Percentiles rank a stretch among this genome's conserved stretches.
These are phyloP conservation scores for Asterophora parasitica DNA, from an alignment of 768 basidiomycete genomes.

Conservation along the genomic window DNA sequence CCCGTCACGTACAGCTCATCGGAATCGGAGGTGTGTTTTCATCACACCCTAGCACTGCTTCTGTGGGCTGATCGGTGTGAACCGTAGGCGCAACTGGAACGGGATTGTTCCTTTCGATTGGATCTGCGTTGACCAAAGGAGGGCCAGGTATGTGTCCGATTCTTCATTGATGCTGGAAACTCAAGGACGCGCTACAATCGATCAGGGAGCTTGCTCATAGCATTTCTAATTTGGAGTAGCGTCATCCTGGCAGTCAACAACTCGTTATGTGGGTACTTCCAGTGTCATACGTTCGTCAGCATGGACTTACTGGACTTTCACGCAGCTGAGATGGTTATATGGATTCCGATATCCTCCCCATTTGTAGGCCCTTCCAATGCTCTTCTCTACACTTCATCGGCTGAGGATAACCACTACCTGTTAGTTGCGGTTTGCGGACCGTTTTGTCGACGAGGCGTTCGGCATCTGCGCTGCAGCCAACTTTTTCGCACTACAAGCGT, in stretches of 20 bases:
- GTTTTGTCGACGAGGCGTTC: conserved; percentile 52
- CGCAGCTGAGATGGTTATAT: conserved; percentile 78
- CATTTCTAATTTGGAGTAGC: conserved; percentile 44
- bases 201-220: conserved; percentile 45
- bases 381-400: not conserved
- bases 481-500: conserved; percentile 50
- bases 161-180: not conserved
- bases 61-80: conserved; percentile 2
- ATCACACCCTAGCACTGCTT: not conserved
- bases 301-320: conserved; percentile 2
- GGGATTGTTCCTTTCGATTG: conserved; percentile 73
- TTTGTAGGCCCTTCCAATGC: conserved; percentile 40
- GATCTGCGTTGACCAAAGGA: conserved; percentile 49
- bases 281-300: not conserved
- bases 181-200: not conserved
- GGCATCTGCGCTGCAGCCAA: conserved; percentile 54
- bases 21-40: conserved; percentile 39
- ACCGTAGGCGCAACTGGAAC: conserved; percentile 64
- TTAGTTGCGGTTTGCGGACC: conserved; percentile 54
- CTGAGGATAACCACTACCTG: not conserved
- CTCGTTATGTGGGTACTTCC: conserved; percentile 32
- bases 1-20: conserved; percentile 48
- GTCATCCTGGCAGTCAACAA: conserved; percentile 47
- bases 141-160: conserved; percentile 47
- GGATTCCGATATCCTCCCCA: conserved; percentile 73